Evolutionary conservation across 73 alveolate species (phyloP).

Genomic region (Tetrahymena malaccensis): DNA sequence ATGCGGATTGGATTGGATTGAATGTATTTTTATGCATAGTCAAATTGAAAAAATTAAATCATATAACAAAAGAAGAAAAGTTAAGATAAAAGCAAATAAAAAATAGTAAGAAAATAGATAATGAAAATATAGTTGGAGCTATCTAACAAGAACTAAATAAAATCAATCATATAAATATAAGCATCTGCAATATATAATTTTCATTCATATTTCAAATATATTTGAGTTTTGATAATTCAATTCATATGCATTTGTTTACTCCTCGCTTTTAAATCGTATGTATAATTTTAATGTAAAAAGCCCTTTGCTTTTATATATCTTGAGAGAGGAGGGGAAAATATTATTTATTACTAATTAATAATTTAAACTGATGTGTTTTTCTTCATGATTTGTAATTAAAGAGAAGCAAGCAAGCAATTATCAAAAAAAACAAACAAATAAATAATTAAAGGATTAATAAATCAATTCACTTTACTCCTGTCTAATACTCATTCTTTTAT

Average conservation of each 20-base stretch:
- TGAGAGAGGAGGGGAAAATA: not conserved
- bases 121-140: not conserved
- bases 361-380: not conserved
- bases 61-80: not conserved
- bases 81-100: not conserved
- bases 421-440: too few relatives aligned
- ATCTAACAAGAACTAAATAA: too few relatives aligned
- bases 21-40: not conserved
- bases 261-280: not conserved
- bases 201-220: not conserved
- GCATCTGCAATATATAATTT: not conserved
- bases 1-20: not conserved
- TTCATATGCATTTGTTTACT: not conserved
- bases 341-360: too few relatives aligned
- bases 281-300: not conserved
- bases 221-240: not conserved
- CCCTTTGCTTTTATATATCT: not conserved
- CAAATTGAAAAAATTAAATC: not conserved
- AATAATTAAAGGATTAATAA: too few relatives aligned
- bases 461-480: not conserved
- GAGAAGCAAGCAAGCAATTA: not conserved
- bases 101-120: not conserved
- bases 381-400: not conserved
- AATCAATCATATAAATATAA: too few relatives aligned
- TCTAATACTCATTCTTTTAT: not conserved